phyloP scores from a whole-genome alignment of 2,329 filamentous ascomycete species.

The Rachicladosporium sp. region DNA sequence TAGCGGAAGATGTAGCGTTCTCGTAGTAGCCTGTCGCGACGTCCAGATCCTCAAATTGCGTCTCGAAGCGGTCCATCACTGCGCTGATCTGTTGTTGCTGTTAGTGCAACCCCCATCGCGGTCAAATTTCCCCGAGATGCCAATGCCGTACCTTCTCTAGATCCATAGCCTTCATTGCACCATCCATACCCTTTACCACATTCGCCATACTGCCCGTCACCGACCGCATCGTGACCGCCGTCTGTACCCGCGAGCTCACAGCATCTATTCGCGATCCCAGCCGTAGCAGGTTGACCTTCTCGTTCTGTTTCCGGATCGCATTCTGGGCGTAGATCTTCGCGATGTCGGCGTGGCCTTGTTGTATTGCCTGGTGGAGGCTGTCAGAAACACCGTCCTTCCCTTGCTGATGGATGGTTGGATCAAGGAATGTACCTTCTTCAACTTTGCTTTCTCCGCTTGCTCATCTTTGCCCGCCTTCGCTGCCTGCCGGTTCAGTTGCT shows the following conservation, averaged over 20 bases:
- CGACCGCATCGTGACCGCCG: conserved; percentile 50
- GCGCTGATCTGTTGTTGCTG: conserved; percentile 40
- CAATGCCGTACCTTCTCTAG: conserved; percentile 41
- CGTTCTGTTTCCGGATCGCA: conserved; percentile 51
- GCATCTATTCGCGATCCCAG: conserved; percentile 48
- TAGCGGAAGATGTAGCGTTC: conserved; percentile 69
- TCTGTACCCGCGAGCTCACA: conserved; percentile 48
- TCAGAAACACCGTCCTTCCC: background rate
- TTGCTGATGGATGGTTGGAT: background rate
- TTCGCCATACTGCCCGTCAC: conserved; percentile 51
- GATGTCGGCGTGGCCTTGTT: conserved; percentile 45
- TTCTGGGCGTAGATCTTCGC: conserved; percentile 53
- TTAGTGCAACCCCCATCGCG: background rate
- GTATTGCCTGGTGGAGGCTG: conserved; percentile 37
- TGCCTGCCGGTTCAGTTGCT: conserved; percentile 50
- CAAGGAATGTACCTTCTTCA: conserved; percentile 40
- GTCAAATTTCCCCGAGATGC: background rate
- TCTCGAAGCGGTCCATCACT: conserved; percentile 55
- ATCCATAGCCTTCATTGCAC: conserved; percentile 52
- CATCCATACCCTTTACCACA: conserved; percentile 49
- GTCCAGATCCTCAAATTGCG: conserved; percentile 41
- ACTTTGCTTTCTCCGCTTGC: conserved; percentile 46
- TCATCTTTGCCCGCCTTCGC: conserved; percentile 51
- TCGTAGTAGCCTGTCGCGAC: conserved; percentile 60
- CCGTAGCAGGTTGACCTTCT: conserved; percentile 47